phyloP scores from a whole-genome alignment of 768 basidiomycete genomes.

The Hebeloma cylindrosporum region DNA sequence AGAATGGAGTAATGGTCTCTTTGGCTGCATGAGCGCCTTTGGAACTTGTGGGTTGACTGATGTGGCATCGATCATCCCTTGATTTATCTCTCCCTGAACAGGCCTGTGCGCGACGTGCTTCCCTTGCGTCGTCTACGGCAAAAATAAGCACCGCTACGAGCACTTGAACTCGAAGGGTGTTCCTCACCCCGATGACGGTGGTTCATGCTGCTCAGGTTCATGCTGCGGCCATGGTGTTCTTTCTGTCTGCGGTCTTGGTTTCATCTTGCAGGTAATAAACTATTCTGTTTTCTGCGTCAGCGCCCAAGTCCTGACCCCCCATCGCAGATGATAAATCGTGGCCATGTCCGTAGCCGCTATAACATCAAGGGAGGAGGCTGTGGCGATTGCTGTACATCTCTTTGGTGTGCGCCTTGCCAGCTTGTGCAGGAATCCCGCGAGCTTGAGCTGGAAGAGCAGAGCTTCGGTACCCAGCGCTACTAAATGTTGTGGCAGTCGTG shows the following conservation, averaged over 20 bases:
- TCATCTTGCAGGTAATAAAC: constrained; percentile 37
- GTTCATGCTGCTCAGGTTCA: constrained; percentile 29
- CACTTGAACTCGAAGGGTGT: constrained; percentile 34
- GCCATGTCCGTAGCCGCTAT: constrained; percentile 42
- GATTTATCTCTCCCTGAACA: constrained; percentile 8
- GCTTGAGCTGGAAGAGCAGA: constrained; percentile 47
- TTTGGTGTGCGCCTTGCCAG: constrained; percentile 47
- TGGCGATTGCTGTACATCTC: constrained; percentile 40
- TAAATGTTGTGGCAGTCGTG: not conserved
- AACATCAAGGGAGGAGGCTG: constrained; percentile 43
- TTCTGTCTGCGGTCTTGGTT: constrained; percentile 32
- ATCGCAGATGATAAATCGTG: constrained; percentile 34
- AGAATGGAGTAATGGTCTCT: constrained; percentile 36
- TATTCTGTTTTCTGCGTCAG: not conserved
- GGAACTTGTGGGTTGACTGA: constrained; percentile 29
- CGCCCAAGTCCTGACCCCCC: not conserved
- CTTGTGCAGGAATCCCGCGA: constrained; percentile 50
- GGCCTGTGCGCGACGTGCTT: constrained; percentile 36
- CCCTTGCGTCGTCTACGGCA: constrained; percentile 42
- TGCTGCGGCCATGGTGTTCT: constrained; percentile 36
- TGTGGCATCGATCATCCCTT: not conserved
- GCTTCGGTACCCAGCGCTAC: constrained; percentile 22
- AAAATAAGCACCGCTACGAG: constrained; percentile 41
- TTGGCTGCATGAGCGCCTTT: constrained; percentile 30
- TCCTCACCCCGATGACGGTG: constrained; percentile 39